These are phyloP conservation scores for Aspergillus wentii DNA, from an alignment of 495 filamentous ascomycete genomes.

Conservation along the genomic window DNA sequence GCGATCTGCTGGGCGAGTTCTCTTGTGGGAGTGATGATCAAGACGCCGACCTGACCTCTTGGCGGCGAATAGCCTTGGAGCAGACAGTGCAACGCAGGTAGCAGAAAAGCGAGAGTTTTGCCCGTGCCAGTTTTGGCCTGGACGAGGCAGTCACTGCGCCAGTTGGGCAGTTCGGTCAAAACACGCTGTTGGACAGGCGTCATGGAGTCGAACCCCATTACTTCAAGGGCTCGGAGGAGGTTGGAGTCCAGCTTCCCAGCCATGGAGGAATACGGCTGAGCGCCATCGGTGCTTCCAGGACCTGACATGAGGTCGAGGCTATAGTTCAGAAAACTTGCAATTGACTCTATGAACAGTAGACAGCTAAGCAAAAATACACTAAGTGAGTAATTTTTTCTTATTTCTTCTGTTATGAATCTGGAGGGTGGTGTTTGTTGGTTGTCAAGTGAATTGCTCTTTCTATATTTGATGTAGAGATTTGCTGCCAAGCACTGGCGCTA, in stretches of 20 bases:
- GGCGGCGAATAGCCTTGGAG: slow-evolving; percentile 28
- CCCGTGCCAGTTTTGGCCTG: slow-evolving; percentile 86
- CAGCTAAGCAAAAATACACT: too few species aligned
- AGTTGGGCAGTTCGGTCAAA: slow-evolving; percentile 43
- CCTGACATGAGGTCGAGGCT: slow-evolving; percentile 17
- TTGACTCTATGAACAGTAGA: too few species aligned
- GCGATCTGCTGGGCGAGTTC: slow-evolving; percentile 66
- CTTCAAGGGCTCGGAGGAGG: slow-evolving; percentile 41
- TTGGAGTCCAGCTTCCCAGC: slow-evolving; percentile 40
- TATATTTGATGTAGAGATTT: slow-evolving; percentile 11
- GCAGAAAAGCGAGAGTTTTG: slow-evolving; percentile 75
- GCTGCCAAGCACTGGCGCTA: slow-evolving; percentile 13
- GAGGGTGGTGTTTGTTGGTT: too few species aligned
- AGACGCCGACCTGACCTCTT: slow-evolving; percentile 50
- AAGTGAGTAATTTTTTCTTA: too few species aligned
- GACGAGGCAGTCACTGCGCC: slow-evolving; percentile 53
- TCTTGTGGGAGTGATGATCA: slow-evolving; percentile 62
- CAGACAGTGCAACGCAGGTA: slow-evolving; percentile 68
- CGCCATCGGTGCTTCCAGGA: slow-evolving; percentile 15
- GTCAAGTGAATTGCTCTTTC: slow-evolving; percentile 1
- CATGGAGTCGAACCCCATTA: slow-evolving; percentile 45
- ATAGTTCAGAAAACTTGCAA: slow-evolving; percentile 5
- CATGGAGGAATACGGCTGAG: slow-evolving; percentile 40
- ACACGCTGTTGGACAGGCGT: slow-evolving; percentile 55
- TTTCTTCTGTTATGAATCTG: too few species aligned